These are phyloP conservation scores for Mucor circinelloides DNA, from an alignment of 371 early-diverging fungal species.

Conservation along the genomic window DNA sequence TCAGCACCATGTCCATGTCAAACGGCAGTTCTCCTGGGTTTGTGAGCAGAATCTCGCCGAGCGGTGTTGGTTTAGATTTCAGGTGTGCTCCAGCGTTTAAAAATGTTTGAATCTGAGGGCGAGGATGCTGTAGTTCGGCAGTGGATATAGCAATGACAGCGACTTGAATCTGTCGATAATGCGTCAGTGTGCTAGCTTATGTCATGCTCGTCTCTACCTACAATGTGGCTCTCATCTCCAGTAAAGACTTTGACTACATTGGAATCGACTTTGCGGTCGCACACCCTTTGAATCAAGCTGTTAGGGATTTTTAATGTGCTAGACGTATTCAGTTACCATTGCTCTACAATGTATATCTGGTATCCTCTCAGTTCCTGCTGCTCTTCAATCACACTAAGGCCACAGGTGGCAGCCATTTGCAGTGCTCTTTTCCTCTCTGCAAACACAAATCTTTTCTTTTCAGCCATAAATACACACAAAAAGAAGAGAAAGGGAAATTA, in stretches of 20 bases:
- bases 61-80: slow-evolving; percentile 56
- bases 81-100: slow-evolving; percentile 43
- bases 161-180: slow-evolving; percentile 47
- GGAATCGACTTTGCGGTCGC: slow-evolving; percentile 56
- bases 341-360: slow-evolving; percentile 70
- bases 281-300: slow-evolving; percentile 47
- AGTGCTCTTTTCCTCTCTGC: slow-evolving; percentile 54
- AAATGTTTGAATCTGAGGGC: slow-evolving; percentile 52
- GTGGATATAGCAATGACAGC: slow-evolving; percentile 55
- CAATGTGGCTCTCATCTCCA: slow-evolving; percentile 61
- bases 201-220: slow-evolving; percentile 19
- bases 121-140: slow-evolving; percentile 52
- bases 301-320: neutral
- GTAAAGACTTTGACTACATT: slow-evolving; percentile 69
- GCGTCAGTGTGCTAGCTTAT: neutral
- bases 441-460: slow-evolving; percentile 55
- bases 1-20: slow-evolving; percentile 62
- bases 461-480: slow-evolving; percentile 27
- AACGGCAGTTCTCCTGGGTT: slow-evolving; percentile 61
- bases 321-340: slow-evolving; percentile 49
- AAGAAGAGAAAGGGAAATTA: neutral
- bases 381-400: slow-evolving; percentile 50
- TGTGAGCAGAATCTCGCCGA: slow-evolving; percentile 61
- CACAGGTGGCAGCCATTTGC: slow-evolving; percentile 51
- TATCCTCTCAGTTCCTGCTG: slow-evolving; percentile 57